Conservation (phyloP, 2,329 filamentous ascomycete genomes). For the Aspergillus costaricaensis region DNA sequence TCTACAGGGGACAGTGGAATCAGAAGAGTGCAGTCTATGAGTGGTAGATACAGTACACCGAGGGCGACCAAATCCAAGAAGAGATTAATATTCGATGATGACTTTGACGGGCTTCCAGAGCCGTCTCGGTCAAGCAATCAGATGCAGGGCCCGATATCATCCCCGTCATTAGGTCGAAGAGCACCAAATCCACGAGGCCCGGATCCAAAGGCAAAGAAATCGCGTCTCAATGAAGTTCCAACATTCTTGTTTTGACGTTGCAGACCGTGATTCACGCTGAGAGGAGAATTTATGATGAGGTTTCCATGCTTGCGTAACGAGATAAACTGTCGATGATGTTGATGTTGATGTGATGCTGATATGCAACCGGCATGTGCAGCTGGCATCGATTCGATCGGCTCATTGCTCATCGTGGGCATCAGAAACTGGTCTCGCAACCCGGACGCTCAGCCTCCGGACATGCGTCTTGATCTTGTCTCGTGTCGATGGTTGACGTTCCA, state of each 20-base stretch:
- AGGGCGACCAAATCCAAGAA: conserved; percentile 29
- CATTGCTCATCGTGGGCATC: conserved; percentile 16
- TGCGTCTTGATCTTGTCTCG: conserved; percentile 32
- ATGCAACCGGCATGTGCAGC: background rate
- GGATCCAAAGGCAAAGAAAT: conserved; percentile 36
- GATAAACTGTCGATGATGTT: background rate
- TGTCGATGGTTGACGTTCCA: conserved; percentile 30
- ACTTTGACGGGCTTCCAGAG: conserved; percentile 41
- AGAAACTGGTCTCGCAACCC: conserved; percentile 23
- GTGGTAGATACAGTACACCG: conserved; percentile 15
- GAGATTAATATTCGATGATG: conserved; percentile 43
- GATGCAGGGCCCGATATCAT: conserved; percentile 23
- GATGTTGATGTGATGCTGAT: background rate
- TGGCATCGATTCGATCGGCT: conserved; percentile 11
- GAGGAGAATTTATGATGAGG: background rate
- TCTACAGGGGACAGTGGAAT: conserved; percentile 4
- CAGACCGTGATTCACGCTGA: background rate
- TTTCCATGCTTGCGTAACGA: background rate
- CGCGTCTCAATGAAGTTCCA: conserved; percentile 46
- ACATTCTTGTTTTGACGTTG: conserved; percentile 44
- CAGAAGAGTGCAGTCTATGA: conserved; percentile 13
- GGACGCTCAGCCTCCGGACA: conserved; percentile 34
- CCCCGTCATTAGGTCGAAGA: conserved; percentile 16
- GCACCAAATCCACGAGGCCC: conserved; percentile 18
- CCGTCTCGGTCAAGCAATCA: conserved; percentile 25